Evolutionary conservation across 352 stramenopile species (phyloP), one percentile per base, ranked within the genome.

Genomic region (Globisporangium echinulatum): DNA sequence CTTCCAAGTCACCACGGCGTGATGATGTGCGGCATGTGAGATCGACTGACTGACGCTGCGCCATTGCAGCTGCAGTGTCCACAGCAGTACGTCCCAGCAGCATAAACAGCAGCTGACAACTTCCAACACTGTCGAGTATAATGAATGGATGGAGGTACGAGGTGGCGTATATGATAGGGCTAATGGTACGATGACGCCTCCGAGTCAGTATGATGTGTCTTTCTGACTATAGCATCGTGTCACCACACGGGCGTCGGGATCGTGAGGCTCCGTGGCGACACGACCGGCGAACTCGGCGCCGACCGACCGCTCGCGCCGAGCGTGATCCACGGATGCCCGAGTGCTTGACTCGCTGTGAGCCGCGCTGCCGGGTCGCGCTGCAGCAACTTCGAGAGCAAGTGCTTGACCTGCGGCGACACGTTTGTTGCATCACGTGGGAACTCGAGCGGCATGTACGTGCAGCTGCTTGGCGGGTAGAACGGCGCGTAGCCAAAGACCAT

Each of bases 251-350:
- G 15, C 47, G 44, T 40, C 6, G 52, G 52, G 17, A 52, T 65
- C 40, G 40, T 15, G 14, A 64, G 38, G 13, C n/a, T 67, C 38
- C 51, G 43, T 15, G 61, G 61, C 14, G 61, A 67, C n/a, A 46
- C 43, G 25, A 72, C 54, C 7, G 71, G 73, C n/a, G 76, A 79
- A 38, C 62, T 70, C n/a, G 72, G 68, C 19, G 66, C 66, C 8
- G 72, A 86, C 15, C 62, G 66, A 33, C 71, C 67, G 25, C 54
- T 59, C 9, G 62, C 42, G 17, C 61, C 67, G 9, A 72, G 61
- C 17, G 73, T 78, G 56, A 96, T 79, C 88, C 87, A 97, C 7
- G 86, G 77, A 60, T 97, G 91, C 6, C 70, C 62, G 7, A 97
- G 71, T 0, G 91, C 84, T 52, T 95, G 73, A 15, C 74, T 72